phyloP scores from a whole-genome alignment of 345 rosid genomes.

The Brassica carinata region DNA sequence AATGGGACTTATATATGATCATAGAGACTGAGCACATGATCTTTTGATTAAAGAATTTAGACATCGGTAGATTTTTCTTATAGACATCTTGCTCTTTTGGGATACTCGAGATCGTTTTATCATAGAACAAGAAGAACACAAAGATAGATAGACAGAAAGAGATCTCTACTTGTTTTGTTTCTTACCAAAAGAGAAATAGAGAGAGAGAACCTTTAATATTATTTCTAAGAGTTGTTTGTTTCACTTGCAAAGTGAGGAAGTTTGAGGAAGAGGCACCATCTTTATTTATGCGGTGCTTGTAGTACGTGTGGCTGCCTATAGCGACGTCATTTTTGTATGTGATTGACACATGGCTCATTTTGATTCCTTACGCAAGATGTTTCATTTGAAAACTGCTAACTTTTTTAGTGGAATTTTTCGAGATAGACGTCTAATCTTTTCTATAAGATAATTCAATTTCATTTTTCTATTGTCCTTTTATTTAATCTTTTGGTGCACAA shows the following conservation, averaged over 20 bases:
- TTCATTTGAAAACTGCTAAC: background rate
- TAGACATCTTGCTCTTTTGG: slow-evolving; percentile 30
- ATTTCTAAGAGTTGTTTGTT: background rate
- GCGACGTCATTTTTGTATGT: background rate
- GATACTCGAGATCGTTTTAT: slow-evolving; percentile 1
- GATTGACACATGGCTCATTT: slow-evolving; percentile 11
- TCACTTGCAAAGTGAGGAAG: slow-evolving; percentile 32
- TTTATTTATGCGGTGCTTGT: slow-evolving; percentile 31
- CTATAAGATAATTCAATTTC: background rate
- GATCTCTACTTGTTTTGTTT: slow-evolving; percentile 14
- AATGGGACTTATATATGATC: slow-evolving; percentile 10
- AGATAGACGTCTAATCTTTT: slow-evolving; percentile 18
- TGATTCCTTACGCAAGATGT: background rate
- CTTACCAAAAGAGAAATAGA: slow-evolving; percentile 17
- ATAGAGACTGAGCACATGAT: slow-evolving; percentile 42
- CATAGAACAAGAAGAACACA: slow-evolving; percentile 20
- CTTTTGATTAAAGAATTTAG: slow-evolving; percentile 40
- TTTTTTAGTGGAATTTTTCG: slow-evolving; percentile 19
- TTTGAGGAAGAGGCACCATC: slow-evolving; percentile 21
- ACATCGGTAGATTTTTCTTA: slow-evolving; percentile 11
- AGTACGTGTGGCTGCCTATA: slow-evolving; percentile 15
- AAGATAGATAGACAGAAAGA: background rate
- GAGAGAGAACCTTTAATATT: background rate
- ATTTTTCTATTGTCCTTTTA: background rate
- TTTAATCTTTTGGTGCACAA: background rate